Conservation (phyloP, 2,329 filamentous ascomycete species). For the Botryosphaeria agaves region DNA sequence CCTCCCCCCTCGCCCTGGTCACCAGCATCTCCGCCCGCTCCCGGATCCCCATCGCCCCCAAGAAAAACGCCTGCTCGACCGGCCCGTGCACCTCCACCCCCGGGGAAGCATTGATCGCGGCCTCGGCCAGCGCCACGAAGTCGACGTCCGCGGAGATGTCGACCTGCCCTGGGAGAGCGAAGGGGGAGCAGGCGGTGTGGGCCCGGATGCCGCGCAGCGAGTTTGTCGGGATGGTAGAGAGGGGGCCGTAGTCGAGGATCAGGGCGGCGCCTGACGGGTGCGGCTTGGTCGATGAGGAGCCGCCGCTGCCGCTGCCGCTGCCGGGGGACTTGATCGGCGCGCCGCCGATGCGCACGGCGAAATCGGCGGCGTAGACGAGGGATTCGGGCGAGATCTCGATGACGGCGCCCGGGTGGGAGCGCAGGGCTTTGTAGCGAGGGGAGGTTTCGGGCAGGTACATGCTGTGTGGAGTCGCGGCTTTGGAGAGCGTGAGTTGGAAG, state of each 20-base stretch:
- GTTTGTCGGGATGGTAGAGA: constrained; percentile 64
- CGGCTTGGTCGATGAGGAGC: constrained; percentile 27
- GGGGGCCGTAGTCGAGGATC: constrained; percentile 88
- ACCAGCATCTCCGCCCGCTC: constrained; percentile 56
- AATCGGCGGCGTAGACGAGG: constrained; percentile 60
- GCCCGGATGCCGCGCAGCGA: constrained; percentile 75
- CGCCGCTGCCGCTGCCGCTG: too few species aligned
- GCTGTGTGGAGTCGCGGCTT: constrained; percentile 61
- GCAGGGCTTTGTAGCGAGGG: constrained; percentile 59
- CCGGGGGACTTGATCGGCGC: constrained; percentile 12
- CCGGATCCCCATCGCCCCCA: constrained; percentile 65
- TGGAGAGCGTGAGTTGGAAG: constrained; percentile 71
- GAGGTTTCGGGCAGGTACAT: constrained; percentile 73
- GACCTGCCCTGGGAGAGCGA: constrained; percentile 62
- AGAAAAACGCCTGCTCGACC: constrained; percentile 66
- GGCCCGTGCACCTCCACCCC: constrained; percentile 87
- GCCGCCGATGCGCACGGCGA: constrained; percentile 73
- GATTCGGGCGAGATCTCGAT: constrained; percentile 88
- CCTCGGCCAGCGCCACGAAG: constrained; percentile 72
- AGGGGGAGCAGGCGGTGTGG: constrained; percentile 63
- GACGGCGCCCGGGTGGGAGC: constrained; percentile 46
- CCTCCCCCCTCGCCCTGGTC: constrained; percentile 19
- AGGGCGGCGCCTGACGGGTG: constrained; percentile 67
- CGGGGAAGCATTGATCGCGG: constrained; percentile 55
- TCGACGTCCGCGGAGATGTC: constrained; percentile 91